Conservation (phyloP, 169 alveolate genomes). For the Plasmodium chabaudi region DNA sequence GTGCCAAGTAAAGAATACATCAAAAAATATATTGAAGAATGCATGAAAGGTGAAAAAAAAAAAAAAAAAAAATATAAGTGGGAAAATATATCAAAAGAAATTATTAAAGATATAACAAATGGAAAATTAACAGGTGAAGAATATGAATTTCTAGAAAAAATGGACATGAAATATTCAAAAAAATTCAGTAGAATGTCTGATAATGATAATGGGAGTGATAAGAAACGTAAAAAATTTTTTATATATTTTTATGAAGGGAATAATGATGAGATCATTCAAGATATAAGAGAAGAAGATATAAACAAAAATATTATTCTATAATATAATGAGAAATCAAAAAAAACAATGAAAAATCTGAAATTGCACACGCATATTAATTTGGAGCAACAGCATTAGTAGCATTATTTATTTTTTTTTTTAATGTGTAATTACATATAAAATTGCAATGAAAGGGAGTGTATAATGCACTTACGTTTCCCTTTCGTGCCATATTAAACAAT, state of each 20-base stretch:
- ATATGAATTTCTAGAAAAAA: neutral
- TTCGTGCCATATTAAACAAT: no score
- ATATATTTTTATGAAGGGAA: conserved; percentile 27
- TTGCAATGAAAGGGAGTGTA: no score
- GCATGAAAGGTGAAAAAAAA: neutral
- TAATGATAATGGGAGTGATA: neutral
- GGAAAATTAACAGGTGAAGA: neutral
- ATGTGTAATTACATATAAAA: no score
- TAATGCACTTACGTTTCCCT: no score
- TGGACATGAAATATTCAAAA: neutral
- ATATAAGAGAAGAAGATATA: conserved; percentile 28
- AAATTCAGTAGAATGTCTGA: neutral
- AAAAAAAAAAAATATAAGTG: neutral
- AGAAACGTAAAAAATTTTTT: neutral
- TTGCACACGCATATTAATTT: no score
- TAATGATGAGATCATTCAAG: conserved; percentile 6
- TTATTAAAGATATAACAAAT: neutral
- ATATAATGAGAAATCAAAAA: no score
- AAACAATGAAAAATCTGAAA: no score
- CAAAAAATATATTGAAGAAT: neutral
- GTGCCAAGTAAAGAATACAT: neutral
- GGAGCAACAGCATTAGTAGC: no score
- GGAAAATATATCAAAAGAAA: neutral
- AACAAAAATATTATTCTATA: neutral
- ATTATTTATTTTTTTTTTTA: no score